Percentiles rank a stretch among this genome's conserved stretches.
phyloP scores from a whole-genome alignment of 1,139 yeast genomes.

The Lodderomyces pseudojiufengensis region DNA sequence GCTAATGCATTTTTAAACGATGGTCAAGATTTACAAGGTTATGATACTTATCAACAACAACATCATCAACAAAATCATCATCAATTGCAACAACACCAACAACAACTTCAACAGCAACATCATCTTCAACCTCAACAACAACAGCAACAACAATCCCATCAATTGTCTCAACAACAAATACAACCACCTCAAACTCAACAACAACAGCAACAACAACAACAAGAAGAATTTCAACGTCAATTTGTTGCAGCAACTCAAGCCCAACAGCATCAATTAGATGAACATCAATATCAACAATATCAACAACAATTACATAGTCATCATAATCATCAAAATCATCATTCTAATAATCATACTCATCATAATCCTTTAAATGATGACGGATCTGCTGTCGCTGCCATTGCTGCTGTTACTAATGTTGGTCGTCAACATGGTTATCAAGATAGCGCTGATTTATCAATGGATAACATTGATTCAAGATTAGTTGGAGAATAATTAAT shows the following conservation, averaged over 20 bases:
- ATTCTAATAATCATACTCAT: constrained; percentile 19
- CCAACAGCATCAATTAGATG: constrained; percentile 31
- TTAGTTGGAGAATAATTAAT: constrained; percentile 40
- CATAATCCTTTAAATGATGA: constrained; percentile 22
- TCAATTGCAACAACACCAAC: constrained; percentile 9
- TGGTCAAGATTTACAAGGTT: constrained; percentile 17
- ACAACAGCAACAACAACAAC: constrained; percentile 29
- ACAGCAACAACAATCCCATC: constrained; percentile 8
- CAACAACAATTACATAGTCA: constrained; percentile 21
- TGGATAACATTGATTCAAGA: constrained; percentile 48
- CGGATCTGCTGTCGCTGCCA: constrained; percentile 30
- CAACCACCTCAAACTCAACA: constrained; percentile 15
- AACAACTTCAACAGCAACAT: constrained; percentile 9
- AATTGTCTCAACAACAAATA: constrained; percentile 8
- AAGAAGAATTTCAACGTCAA: constrained; percentile 39
- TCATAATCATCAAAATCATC: constrained; percentile 29
- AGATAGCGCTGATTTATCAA: constrained; percentile 36
- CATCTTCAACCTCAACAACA: constrained; percentile 17
- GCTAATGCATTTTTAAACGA: constrained; percentile 34
- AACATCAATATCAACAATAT: constrained; percentile 31
- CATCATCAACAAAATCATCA: constrained; percentile 3
- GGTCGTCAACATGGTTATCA: constrained; percentile 24
- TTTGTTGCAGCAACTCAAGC: constrained; percentile 25
- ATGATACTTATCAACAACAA: constrained; percentile 8
- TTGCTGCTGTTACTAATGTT: constrained; percentile 42